These are phyloP conservation scores for Suillus alpinus DNA, from an alignment of 768 basidiomycete species.

Conservation along the genomic window DNA sequence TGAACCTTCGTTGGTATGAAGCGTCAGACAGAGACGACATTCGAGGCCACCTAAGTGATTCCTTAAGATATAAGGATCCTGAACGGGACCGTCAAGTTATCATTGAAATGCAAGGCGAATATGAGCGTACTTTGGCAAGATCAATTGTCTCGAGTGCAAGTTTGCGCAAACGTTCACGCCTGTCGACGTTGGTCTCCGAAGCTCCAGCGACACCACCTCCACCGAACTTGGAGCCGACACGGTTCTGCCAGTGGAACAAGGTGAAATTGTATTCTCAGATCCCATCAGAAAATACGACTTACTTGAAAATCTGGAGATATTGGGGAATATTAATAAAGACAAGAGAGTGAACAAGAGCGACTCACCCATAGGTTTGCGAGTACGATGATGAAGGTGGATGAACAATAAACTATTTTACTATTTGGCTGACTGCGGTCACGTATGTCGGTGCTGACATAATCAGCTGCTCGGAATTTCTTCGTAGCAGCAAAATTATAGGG, in stretches of 20 bases:
- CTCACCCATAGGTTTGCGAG: constrained; percentile 1
- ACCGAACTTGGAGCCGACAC: constrained; percentile 93
- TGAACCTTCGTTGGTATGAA: constrained; percentile 99
- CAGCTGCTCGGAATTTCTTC: not conserved
- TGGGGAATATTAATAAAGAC: not conserved
- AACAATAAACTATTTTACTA: not conserved
- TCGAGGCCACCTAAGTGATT: constrained; percentile 98
- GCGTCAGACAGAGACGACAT: constrained; percentile 95
- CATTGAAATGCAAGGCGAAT: not conserved
- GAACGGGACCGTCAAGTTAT: constrained; percentile 12
- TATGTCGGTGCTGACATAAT: not conserved
- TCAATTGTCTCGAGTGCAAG: constrained; percentile 97
- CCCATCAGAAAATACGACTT: constrained; percentile 10
- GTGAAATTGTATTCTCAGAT: constrained; percentile 2
- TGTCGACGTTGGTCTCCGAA: constrained; percentile 92
- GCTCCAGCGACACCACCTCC: constrained; percentile 96
- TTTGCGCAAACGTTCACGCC: constrained; percentile 92
- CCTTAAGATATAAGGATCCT: constrained; percentile 98
- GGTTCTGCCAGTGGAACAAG: constrained; percentile 54
- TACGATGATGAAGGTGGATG: not conserved
- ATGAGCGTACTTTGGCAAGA: constrained; percentile 76
- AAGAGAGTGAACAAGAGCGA: not conserved
- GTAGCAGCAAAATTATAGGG: not conserved
- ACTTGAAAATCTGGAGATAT: constrained; percentile 65
- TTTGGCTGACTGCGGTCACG: too few relatives aligned